Evolutionary conservation across 257 asterid genomes (phyloP).

Genomic region (Apocynum venetum): DNA sequence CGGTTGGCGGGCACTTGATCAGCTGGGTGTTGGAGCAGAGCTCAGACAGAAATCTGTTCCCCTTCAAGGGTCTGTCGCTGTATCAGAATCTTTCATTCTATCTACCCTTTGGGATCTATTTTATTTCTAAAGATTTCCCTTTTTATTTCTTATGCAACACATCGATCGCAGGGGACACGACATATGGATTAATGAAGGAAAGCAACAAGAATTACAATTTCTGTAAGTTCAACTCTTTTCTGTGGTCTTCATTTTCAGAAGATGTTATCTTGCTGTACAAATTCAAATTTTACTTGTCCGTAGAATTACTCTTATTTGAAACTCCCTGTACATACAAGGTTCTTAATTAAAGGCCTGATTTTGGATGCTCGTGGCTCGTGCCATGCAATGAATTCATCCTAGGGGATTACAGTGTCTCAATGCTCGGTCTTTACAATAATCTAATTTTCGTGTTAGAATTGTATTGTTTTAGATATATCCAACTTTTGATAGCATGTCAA

Average conservation of each 20-base stretch:
- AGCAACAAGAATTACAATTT: constrained; percentile 7
- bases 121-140: too few species aligned
- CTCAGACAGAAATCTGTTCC: constrained; percentile 28
- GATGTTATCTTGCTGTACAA: too few species aligned
- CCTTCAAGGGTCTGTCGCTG: constrained; percentile 19
- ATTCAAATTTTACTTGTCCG: not conserved
- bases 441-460: not conserved
- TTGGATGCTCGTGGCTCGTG: not conserved
- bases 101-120: not conserved
- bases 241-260: not conserved
- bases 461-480: too few species aligned
- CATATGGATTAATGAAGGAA: constrained; percentile 25
- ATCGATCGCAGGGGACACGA: constrained; percentile 21
- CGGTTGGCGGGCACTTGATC: constrained; percentile 46
- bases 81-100: not conserved
- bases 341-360: not conserved
- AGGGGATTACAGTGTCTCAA: not conserved
- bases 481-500: too few species aligned
- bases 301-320: not conserved
- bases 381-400: not conserved
- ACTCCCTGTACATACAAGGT: not conserved
- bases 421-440: not conserved
- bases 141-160: not conserved
- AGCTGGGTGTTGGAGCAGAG: constrained; percentile 32
- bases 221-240: constrained; percentile 24